Evolutionary conservation across 192 early-diverging fungal genomes (phyloP).

Genomic region (Entrophospora sp.): DNA sequence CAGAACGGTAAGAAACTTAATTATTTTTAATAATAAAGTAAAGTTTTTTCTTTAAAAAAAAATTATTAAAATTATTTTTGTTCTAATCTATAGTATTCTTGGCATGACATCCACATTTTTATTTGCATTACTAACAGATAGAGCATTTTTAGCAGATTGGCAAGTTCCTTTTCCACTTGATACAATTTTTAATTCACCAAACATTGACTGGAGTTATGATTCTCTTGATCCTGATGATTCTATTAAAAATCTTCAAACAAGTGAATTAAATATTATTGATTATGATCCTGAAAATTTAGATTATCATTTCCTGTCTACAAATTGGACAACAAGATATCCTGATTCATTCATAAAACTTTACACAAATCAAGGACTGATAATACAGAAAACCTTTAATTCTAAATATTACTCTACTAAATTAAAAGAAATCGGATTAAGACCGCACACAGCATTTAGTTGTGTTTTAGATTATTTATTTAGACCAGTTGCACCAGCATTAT

Average conservation of each 20-base stretch:
- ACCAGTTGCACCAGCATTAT: constrained; percentile 25
- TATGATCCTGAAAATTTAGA: neutral
- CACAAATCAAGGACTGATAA: constrained; percentile 35
- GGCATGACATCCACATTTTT: constrained; percentile 42
- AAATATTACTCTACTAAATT: constrained; percentile 23
- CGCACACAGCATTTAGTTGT: constrained; percentile 35
- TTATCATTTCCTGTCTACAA: constrained; percentile 1
- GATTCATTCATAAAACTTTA: constrained; percentile 22
- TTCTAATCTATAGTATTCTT: too few relatives aligned
- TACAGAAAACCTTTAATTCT: constrained; percentile 32
- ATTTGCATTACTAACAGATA: constrained; percentile 31
- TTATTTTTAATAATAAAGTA: constrained; percentile 2
- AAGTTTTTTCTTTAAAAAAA: neutral
- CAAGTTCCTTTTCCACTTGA: constrained; percentile 29
- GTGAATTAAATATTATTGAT: neutral
- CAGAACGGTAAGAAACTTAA: constrained; percentile 28
- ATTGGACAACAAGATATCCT: constrained; percentile 16
- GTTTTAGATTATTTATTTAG: constrained; percentile 34
- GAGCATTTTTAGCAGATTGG: constrained; percentile 35
- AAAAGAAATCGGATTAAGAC: constrained; percentile 28
- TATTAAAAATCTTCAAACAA: neutral
- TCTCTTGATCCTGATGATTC: neutral
- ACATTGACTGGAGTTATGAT: constrained; percentile 33
- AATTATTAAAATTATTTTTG: too few relatives aligned
- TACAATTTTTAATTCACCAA: constrained; percentile 29